Percentiles rank a stretch among this genome's conserved stretches.
phyloP scores from a whole-genome alignment of 495 filamentous ascomycete genomes.

The Penicillium lagena region DNA sequence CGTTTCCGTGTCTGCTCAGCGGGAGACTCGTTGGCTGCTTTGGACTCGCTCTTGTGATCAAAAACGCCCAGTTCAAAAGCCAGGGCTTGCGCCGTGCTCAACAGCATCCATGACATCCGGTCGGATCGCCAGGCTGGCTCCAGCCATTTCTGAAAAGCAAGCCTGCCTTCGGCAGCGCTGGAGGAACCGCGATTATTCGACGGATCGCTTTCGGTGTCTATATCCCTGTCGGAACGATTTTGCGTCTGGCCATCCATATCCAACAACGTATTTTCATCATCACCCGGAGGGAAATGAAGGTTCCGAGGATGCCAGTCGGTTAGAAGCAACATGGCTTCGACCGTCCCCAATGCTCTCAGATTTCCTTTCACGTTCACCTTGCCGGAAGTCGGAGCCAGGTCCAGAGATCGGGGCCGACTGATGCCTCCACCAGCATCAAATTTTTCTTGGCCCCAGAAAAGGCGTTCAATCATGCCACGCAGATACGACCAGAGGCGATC shows the following conservation, averaged over 20 bases:
- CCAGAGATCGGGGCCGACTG: constrained; percentile 54
- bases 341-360: constrained; percentile 82
- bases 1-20: constrained; percentile 68
- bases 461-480: constrained; percentile 85
- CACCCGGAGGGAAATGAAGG: constrained; percentile 89
- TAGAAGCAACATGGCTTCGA: constrained; percentile 87
- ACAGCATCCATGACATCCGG: constrained; percentile 97
- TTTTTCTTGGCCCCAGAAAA: constrained; percentile 93
- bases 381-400: constrained; percentile 54
- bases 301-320: constrained; percentile 97
- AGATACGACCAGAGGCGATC: constrained; percentile 95
- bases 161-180: constrained; percentile 49
- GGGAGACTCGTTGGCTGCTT: constrained; percentile 43
- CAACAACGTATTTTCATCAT: constrained; percentile 61
- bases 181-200: constrained; percentile 23
- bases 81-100: constrained; percentile 82
- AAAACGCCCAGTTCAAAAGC: constrained; percentile 95
- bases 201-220: constrained; percentile 31
- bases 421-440: constrained; percentile 84
- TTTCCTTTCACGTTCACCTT: constrained; percentile 56
- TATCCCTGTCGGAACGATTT: constrained; percentile 24
- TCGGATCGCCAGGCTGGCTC: constrained; percentile 96
- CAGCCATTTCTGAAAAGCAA: constrained; percentile 84
- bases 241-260: constrained; percentile 41
- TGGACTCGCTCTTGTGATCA: constrained; percentile 62